Base-by-base conservation (phyloP, 371 early-diverging fungal genomes). In the Mucor circinelloides region DNA sequence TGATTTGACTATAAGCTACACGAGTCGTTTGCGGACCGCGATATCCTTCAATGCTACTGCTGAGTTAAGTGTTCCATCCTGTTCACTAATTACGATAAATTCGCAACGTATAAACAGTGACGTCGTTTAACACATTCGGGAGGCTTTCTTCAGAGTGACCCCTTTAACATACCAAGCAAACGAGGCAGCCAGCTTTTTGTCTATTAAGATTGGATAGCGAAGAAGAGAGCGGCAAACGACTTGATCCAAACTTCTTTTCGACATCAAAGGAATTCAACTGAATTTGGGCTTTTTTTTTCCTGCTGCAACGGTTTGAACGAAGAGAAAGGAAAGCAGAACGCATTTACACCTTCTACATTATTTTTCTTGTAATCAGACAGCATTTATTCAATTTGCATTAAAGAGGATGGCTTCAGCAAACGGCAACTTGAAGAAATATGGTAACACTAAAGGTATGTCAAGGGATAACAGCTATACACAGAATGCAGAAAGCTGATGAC, bases 401-500 rank as follows among this genome's bases (percentile, higher is more conserved):
- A 50, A 21, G 30, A 52, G 17, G 15, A 63, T 63, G 63, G 34
- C 54, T 50, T 66, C 66, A 38, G 34, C 50, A 25, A 66, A 66
- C 44, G 54, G 66, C 50, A 66, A n/a, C 13, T 19, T 50, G 21
- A 66, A 66, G 48, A 66, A 66, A 54, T 66, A 66, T 60, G 30
- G 63, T 38, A 52, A 63, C 46, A 36, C 63, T 32, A 66, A 60
- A 60, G 66, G 66, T 66, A 48, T 36, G 55, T 38, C 52, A 38
- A 38, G 10, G 13, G 5, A 7, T 3, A 31, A n/a, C n/a, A 55
- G n/a, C 13, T 15, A 12, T 12, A 7, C 8, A 21, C 23, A 25
- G 4, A 12, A 25, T 23, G 50, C 25, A 50, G 50, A 50, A 23
- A 50, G 50, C 2, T 55, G 55, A 55, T 55, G n/a, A 17, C 34